Conservation (phyloP, 176 grass and related monocot genomes). For the Avena atlantica region DNA sequence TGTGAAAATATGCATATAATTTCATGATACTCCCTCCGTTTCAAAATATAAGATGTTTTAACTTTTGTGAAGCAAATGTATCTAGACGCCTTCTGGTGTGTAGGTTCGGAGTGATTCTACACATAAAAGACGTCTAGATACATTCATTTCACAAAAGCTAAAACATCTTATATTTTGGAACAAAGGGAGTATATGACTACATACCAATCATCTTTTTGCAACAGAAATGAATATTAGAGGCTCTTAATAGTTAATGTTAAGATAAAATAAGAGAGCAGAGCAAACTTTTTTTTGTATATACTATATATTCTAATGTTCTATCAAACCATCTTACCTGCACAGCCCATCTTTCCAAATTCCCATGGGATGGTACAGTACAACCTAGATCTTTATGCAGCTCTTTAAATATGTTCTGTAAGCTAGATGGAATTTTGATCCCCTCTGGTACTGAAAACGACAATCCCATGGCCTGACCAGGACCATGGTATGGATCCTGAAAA, state of each 20-base stretch:
- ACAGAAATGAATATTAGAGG: too few relatives aligned
- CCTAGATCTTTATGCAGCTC: slow-evolving; percentile 86
- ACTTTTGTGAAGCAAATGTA: too few relatives aligned
- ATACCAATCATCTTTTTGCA: neutral
- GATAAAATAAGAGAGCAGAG: neutral
- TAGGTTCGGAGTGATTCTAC: too few relatives aligned
- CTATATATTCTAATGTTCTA: neutral
- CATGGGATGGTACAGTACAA: slow-evolving; percentile 81
- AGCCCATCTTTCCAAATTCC: slow-evolving; percentile 98
- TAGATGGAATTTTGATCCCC: slow-evolving; percentile 82
- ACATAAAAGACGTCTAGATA: too few relatives aligned
- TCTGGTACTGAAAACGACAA: slow-evolving; percentile 53
- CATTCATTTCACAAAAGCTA: neutral
- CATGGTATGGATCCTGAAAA: slow-evolving; percentile 98
- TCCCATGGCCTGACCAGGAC: slow-evolving; percentile 80
- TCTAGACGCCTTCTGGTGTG: too few relatives aligned
- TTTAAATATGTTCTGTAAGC: slow-evolving; percentile 89
- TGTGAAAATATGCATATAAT: slow-evolving; percentile 16
- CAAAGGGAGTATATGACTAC: neutral
- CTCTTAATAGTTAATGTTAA: neutral
- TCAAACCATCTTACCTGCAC: slow-evolving; percentile 69
- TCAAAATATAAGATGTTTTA: too few relatives aligned
- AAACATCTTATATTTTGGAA: neutral
- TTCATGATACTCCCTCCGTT: neutral
- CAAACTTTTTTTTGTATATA: neutral